phyloP scores from a whole-genome alignment of 345 rosid genomes.

The Eucalyptus cloeziana region DNA sequence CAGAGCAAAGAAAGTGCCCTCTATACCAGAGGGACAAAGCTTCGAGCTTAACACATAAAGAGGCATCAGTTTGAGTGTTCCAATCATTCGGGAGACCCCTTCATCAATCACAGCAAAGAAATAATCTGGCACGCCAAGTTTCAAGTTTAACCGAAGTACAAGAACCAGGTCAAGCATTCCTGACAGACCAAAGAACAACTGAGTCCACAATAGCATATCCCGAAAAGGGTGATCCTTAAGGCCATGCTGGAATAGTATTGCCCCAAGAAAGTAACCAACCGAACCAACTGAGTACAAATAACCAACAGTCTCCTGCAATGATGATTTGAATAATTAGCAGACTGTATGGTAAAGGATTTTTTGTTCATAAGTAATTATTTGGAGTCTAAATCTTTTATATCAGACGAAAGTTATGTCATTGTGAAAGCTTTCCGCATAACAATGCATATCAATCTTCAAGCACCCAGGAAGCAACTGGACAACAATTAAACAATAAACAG shows the following conservation, averaged over 20 bases:
- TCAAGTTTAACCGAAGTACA: slow-evolving; percentile 53
- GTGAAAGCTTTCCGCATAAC: neutral
- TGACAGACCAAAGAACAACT: slow-evolving; percentile 36
- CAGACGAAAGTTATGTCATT: neutral
- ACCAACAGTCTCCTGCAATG: slow-evolving; percentile 56
- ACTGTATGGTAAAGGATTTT: neutral
- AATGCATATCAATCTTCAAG: neutral
- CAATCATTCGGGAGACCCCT: slow-evolving; percentile 33
- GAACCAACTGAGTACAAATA: slow-evolving; percentile 52
- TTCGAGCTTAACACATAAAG: slow-evolving; percentile 67
- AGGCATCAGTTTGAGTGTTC: slow-evolving; percentile 61
- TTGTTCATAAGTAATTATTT: neutral
- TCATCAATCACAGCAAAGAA: slow-evolving; percentile 59
- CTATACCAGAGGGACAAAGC: slow-evolving; percentile 68
- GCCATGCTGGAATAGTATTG: slow-evolving; percentile 40
- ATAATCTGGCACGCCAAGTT: slow-evolving; percentile 52
- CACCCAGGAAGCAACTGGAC: neutral
- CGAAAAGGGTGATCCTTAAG: slow-evolving; percentile 49
- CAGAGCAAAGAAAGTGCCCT: slow-evolving; percentile 72
- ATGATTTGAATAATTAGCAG: neutral
- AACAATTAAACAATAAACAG: neutral
- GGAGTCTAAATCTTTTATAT: neutral
- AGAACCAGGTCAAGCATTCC: slow-evolving; percentile 59
- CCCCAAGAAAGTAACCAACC: slow-evolving; percentile 60
- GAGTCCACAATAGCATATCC: slow-evolving; percentile 51